Evolutionary conservation across 495 filamentous ascomycete species (phyloP), one percentile per base, ranked within the genome.

Genomic region (Penicillium lagena): DNA sequence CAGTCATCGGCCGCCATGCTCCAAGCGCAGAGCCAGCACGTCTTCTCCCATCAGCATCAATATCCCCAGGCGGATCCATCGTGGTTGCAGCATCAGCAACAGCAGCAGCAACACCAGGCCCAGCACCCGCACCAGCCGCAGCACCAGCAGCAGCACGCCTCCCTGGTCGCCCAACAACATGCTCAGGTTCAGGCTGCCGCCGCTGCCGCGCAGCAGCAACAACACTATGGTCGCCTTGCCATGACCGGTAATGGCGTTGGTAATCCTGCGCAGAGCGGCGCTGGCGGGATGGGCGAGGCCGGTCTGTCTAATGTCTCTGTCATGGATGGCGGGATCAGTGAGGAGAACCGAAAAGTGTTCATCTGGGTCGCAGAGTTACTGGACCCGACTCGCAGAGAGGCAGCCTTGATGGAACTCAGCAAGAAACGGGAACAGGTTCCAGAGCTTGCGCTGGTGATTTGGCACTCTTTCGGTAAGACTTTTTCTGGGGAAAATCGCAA

Each of bases 361-460:
- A 83, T 83, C 50, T 96, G 90, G 80, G 91, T 97, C 49, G 85
- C 89, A 35, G 91, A 99, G 59, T 73, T 97, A 36, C 77, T 97
- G 54, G 91, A 90, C 58, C 87, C 89, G 38, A 81, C 79, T 39
- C 88, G 88, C 12, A 76, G 93, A 41, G 93, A 99, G 68, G 81
- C 85, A 1, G 94, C 93, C 39, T 76, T 99, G 12, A 80, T 99
- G 60, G 93, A 99, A 64, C 75, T 99, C 35, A 96, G 91, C 72
- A 99, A 99, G 75, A 99, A 99, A 75, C 75, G 93, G 35, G 93
- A 99, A 63, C 94, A 97, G 64, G 94, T 99, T 12, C 90, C 93
- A 12, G 93, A 99, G 65, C 72, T 99, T 47, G 93, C 93, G 29
- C 68, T 99, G 51, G 95, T 99, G 39, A 79, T 99, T 42, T 99